Percentiles rank a stretch among this genome's conserved stretches.
Evolutionary conservation across 208 protist species (phyloP).

Genomic region (Trypanosoma congolense): DNA sequence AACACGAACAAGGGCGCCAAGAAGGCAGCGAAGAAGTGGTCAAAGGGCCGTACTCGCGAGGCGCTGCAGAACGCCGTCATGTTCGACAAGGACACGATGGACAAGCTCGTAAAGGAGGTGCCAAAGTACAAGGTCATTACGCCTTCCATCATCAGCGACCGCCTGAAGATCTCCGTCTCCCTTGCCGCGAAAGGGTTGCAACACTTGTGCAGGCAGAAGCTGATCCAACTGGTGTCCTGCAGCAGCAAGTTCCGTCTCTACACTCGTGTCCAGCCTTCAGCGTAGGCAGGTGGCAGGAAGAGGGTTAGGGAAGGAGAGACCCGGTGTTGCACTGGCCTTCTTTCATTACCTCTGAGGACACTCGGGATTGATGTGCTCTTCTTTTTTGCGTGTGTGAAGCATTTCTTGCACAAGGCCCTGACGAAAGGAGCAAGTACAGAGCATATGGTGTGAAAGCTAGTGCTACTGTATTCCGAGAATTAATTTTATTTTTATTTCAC

Average conservation of each 20-base stretch:
- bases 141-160: slow-evolving; percentile 83
- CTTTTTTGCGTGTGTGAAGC: too few relatives aligned
- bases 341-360: too few relatives aligned
- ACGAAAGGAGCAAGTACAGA: too few relatives aligned
- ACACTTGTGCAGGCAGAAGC: slow-evolving; percentile 80
- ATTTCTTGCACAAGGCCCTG: too few relatives aligned
- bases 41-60: slow-evolving; percentile 86
- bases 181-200: slow-evolving; percentile 82
- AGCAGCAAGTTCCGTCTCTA: slow-evolving; percentile 80
- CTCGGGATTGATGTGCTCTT: too few relatives aligned
- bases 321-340: too few relatives aligned
- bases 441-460: too few relatives aligned
- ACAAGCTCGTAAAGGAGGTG: slow-evolving; percentile 82
- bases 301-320: too few relatives aligned
- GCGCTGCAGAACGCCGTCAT: slow-evolving; percentile 89
- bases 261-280: too few relatives aligned
- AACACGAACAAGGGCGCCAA: slow-evolving; percentile 63
- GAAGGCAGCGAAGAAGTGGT: slow-evolving; percentile 92
- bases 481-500: too few relatives aligned
- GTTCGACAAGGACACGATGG: slow-evolving; percentile 85
- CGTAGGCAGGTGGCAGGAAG: too few relatives aligned
- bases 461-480: too few relatives aligned
- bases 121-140: slow-evolving; percentile 93
- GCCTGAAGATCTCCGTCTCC: slow-evolving; percentile 84
- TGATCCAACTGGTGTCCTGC: slow-evolving; percentile 75